Conservation (phyloP, 1,284 basidiomycete species). For the Sporisorium graminicola region DNA sequence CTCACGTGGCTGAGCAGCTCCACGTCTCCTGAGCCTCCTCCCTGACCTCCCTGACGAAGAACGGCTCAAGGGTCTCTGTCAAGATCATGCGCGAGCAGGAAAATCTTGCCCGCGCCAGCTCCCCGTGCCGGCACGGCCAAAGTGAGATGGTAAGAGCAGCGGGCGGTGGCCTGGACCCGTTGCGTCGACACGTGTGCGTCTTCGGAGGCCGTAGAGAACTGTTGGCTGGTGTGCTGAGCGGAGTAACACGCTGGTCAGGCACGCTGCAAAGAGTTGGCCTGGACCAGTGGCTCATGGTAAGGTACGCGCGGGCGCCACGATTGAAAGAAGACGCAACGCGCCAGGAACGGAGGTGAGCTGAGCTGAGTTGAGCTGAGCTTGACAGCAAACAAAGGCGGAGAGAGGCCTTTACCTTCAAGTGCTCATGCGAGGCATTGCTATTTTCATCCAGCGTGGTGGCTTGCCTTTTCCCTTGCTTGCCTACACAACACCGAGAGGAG, state of each 20-base stretch:
- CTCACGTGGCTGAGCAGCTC: neutral
- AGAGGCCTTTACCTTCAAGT: no score
- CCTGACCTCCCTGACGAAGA: no score
- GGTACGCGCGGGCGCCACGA: no score
- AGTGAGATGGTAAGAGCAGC: neutral
- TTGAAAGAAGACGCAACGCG: no score
- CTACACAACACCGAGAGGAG: neutral
- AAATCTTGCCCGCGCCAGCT: neutral
- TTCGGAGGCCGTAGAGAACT: neutral
- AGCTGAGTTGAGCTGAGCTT: no score
- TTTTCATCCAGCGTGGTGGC: no score
- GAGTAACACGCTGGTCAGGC: neutral
- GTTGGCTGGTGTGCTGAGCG: neutral
- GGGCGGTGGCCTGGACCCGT: neutral
- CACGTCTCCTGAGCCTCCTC: no score
- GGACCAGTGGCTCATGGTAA: neutral
- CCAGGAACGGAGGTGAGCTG: no score
- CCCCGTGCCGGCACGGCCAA: neutral
- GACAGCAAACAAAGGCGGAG: no score
- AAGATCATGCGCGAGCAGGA: neutral
- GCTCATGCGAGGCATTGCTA: no score
- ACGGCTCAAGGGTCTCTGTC: no score
- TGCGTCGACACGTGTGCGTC: neutral
- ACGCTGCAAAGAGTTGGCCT: neutral
- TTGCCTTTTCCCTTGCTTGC: no score